Evolutionary conservation across 2,329 filamentous ascomycete genomes (phyloP), one percentile per base, ranked within the genome.

Genomic region (Phyllosticta paracitricarpa): DNA sequence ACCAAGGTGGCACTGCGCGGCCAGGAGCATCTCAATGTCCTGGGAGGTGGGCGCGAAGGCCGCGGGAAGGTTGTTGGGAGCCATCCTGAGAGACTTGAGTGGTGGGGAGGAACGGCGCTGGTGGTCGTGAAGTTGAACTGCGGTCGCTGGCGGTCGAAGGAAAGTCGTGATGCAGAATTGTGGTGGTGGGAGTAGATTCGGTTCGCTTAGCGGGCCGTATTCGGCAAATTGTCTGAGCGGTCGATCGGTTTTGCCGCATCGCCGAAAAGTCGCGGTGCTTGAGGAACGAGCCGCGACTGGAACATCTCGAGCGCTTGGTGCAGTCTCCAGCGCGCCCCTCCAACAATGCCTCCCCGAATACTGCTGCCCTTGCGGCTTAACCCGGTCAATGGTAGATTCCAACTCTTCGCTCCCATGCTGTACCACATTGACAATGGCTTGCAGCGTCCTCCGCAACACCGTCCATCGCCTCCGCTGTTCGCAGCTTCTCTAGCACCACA

Each of bases 11-110:
- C 84, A 86, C 83, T 97, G 92, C 75, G 95, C 92, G 76, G 92
- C 89, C 73, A 99, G 89, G 77, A 99, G 91, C 89, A 92, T 94
- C 89, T 99, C 94, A 82, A 99, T 95, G 84, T 99, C 94, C 84
- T 95, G 87, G 77, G 87, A 88, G 75, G 94, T 97, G 76, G 94
- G 90, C 85, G 96, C 94, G 88, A 99, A 96, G 76, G 89, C 84
- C 70, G 92, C 83, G 78, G 94, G 94, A 70, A 97, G 89, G 83
- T 97, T 96, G 75, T 86, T 84, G 78, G 93, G 89, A 77, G 92
- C 91, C 93, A 97, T 97, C 78, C 86, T 94, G 87, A 82, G 78
- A 79, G 70, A 68, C 65, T 71, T 71, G 69, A 64, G 65, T 63
- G 60, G 63, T 53, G 63, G 57, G 63, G 63, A 61, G 61, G 52